Base-by-base conservation (phyloP, 768 basidiomycete species). In the Leccinum incarnatum region DNA sequence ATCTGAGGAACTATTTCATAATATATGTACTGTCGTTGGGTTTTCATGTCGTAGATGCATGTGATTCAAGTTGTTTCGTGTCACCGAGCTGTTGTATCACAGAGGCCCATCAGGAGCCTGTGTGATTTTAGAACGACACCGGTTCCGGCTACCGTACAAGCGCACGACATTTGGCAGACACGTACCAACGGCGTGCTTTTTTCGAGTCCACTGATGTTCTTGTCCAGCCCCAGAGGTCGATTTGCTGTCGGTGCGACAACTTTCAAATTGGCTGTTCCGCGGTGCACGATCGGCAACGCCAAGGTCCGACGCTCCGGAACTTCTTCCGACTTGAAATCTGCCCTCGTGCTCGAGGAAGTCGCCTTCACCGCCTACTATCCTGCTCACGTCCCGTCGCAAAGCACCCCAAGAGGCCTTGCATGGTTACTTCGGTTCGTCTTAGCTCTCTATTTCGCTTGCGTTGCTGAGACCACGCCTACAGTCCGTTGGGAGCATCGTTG, bases 361-460 rank as follows among this genome's bases (percentile, higher is more conserved):
- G 79, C 80, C 0, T 89, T 86, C 64, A 86, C 82, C 29, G 80
- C 78, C 1, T 89, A 81, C 67, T 89, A 89, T 66, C 88, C 88
- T 29, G 80, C 84, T 8, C 76, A 81, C 51, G 69, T 72, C 12
- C 60, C 67, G 6, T 52, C 25, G 2, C 29, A 63, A 57, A 50
- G 68, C 61, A 36, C 65, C 7, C 72, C 68, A 46, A 77, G 76
- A 58, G 83, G 84, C 2, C 62, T 86, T 30, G 61, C 77, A 56
- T 88, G 88, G 87, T 63, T 88, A 12, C 62, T 82, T 62, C 76
- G 84, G 87, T 85, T 51, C 32, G 80, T 71, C 36, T 27, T 21
- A 25, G 12, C 11, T 40, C 42, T 40, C 15, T 52, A n/a, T 21
- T 50, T 51, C 17, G 11, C 21, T 46, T 8, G 46, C 32, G 21